Conservation (phyloP, 1,284 basidiomycete genomes). For the Ustilago loliicola region DNA sequence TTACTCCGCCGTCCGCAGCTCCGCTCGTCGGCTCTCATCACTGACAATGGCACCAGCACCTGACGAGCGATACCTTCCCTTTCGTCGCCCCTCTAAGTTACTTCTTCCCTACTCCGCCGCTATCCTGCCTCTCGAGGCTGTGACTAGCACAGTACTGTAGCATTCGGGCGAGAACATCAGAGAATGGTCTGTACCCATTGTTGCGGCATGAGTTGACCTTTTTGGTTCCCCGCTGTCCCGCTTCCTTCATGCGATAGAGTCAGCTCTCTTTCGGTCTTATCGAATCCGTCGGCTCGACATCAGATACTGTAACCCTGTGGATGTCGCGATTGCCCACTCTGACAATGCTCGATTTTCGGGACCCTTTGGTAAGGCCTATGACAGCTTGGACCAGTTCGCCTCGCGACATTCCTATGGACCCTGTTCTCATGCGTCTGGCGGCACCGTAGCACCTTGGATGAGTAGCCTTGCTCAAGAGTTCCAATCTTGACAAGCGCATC, state of each 20-base stretch:
- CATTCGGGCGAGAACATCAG: too few species aligned
- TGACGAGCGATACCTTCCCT: neutral
- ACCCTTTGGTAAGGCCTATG: constrained; percentile 35
- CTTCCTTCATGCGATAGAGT: neutral
- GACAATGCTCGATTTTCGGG: constrained; percentile 11
- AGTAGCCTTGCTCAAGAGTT: neutral
- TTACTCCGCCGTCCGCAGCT: constrained; percentile 45
- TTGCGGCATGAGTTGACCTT: too few species aligned
- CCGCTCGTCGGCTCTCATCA: constrained; percentile 6
- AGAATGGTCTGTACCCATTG: too few species aligned
- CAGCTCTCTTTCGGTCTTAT: neutral
- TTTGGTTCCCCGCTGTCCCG: constrained; percentile 7
- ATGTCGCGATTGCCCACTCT: neutral
- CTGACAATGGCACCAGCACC: neutral
- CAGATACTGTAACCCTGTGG: too few species aligned
- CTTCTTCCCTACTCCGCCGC: too few species aligned
- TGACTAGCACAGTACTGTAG: too few species aligned
- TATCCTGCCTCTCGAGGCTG: too few species aligned
- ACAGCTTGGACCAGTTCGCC: constrained; percentile 13
- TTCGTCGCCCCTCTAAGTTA: too few species aligned
- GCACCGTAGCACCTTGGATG: neutral
- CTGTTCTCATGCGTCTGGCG: constrained; percentile 18
- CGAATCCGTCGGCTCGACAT: neutral
- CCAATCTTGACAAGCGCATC: neutral
- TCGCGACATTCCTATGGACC: constrained; percentile 4